Percentiles rank a stretch among this genome's conserved stretches.
Conservation (phyloP, 2,329 filamentous ascomycete genomes). For the Paramyrothecium sp. region DNA sequence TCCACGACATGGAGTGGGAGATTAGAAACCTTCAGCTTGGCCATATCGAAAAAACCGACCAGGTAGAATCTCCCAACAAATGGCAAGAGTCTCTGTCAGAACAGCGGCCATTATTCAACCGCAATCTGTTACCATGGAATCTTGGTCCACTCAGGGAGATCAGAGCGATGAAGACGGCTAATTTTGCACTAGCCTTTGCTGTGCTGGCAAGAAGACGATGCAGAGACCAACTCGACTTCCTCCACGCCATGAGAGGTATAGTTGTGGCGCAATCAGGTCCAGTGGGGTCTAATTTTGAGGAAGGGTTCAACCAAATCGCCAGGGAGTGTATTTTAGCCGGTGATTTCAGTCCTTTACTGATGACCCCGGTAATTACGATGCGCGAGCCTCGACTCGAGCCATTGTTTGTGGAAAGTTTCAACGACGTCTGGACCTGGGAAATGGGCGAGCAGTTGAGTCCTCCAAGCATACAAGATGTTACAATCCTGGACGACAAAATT, state of each 20-base stretch:
- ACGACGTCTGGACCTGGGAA: not conserved
- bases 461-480: not conserved
- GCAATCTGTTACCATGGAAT: not conserved
- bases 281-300: not conserved
- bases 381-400: not conserved
- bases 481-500: not conserved
- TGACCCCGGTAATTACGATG: not conserved
- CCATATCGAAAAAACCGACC: no score
- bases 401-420: not conserved
- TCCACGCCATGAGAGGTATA: not conserved
- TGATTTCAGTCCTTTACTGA: not conserved
- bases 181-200: not conserved
- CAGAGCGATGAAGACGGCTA: not conserved
- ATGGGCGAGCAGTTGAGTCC: not conserved
- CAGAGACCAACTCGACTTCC: not conserved
- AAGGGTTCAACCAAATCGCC: not conserved
- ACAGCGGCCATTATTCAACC: not conserved
- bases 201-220: not conserved
- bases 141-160: not conserved
- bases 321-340: not conserved
- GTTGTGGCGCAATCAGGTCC: not conserved
- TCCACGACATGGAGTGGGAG: not conserved
- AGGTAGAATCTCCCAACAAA: no score
- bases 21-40: not conserved
- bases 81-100: no score